These are phyloP conservation scores for Nannochloropsis salina DNA, from an alignment of 108 stramenopile genomes.

Conservation along the genomic window DNA sequence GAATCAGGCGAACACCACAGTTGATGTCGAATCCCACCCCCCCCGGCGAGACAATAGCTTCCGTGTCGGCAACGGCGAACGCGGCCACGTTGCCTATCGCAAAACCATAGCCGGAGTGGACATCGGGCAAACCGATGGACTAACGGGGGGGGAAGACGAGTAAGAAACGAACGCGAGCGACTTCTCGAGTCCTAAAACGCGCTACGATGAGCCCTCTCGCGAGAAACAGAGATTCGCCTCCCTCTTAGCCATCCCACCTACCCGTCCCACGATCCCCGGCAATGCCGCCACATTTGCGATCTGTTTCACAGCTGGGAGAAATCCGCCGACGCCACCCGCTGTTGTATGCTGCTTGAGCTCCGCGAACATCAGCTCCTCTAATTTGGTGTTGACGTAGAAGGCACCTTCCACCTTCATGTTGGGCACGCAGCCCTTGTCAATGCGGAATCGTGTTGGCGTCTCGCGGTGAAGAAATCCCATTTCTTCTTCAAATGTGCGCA, in stretches of 20 bases:
- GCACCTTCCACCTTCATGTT: conserved; percentile 63
- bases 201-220: no score
- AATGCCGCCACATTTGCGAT: conserved; percentile 75
- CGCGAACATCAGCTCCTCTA: conserved; percentile 60
- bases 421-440: conserved; percentile 65
- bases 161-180: not conserved
- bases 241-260: not conserved
- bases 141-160: not conserved
- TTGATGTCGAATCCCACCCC: conserved; percentile 71
- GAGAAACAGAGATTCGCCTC: no score
- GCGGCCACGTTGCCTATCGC: conserved; percentile 82
- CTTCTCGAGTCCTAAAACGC: not conserved
- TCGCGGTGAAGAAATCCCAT: conserved; percentile 55
- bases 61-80: conserved; percentile 71
- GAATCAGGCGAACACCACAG: conserved; percentile 71
- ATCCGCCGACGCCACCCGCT: conserved; percentile 52
- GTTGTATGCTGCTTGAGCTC: conserved; percentile 61
- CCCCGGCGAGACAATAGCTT: conserved; percentile 66
- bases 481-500: conserved; percentile 62
- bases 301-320: conserved; percentile 68
- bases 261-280: conserved; percentile 64
- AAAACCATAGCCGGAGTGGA: conserved; percentile 77
- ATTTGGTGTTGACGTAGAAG: conserved; percentile 61
- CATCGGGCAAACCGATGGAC: conserved; percentile 71
- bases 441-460: conserved; percentile 50